Conservation (phyloP, 2,329 filamentous ascomycete genomes). For the Talaromyces sp. region DNA sequence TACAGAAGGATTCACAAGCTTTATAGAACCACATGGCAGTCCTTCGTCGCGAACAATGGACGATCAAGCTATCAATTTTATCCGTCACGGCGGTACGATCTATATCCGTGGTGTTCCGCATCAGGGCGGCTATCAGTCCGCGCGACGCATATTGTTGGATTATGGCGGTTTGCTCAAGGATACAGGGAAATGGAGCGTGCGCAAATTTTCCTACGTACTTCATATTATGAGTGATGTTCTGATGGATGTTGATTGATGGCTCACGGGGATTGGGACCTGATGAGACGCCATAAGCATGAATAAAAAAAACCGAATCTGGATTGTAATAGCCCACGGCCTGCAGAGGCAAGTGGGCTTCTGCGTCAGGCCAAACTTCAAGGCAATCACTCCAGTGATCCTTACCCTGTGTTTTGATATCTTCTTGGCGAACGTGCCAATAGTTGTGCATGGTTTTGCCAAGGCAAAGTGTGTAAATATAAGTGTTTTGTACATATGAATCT, state of each 20-base stretch:
- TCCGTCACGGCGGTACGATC: slow-evolving; percentile 48
- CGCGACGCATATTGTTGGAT: slow-evolving; percentile 50
- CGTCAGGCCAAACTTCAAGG: neutral
- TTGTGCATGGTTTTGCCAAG: neutral
- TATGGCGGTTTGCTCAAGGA: slow-evolving; percentile 53
- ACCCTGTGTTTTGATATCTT: neutral
- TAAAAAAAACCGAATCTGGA: neutral
- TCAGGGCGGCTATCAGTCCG: slow-evolving; percentile 50
- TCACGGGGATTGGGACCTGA: neutral
- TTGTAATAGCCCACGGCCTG: neutral
- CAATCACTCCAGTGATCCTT: neutral
- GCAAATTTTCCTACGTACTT: slow-evolving; percentile 50
- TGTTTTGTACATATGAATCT: neutral
- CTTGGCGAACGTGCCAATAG: neutral
- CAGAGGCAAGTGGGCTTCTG: neutral
- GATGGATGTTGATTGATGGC: slow-evolving; percentile 33
- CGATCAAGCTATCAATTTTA: slow-evolving; percentile 41
- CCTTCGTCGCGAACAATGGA: slow-evolving; percentile 23
- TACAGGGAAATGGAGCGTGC: slow-evolving; percentile 50
- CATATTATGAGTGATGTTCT: slow-evolving; percentile 54
- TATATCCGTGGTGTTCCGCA: slow-evolving; percentile 48
- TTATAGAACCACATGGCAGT: slow-evolving; percentile 27
- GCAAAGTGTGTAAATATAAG: neutral
- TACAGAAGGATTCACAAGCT: slow-evolving; percentile 42
- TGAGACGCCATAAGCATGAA: neutral